Evolutionary conservation across 2,329 filamentous ascomycete genomes (phyloP), one percentile per base, ranked within the genome.

Genomic region (Penicillium olsonii): DNA sequence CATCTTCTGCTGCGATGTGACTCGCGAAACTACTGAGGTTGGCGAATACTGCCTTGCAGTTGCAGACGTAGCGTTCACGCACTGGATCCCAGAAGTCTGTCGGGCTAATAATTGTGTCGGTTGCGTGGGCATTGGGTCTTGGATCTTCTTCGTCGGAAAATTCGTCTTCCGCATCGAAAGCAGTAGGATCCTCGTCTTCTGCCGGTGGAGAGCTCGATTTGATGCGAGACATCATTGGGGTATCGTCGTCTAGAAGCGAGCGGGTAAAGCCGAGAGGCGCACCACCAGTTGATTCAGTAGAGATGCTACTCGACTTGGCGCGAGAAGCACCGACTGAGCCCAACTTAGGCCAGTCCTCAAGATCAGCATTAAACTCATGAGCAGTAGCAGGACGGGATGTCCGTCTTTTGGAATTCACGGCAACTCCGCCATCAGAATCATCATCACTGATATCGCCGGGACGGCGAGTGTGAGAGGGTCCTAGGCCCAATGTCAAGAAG

Each of bases 371-470:
- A 31, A 17, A 15, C 8, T 9, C 12, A 8, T 17, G 8, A 11
- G n/a, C n/a, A n/a, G n/a, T n/a, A n/a, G n/a, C n/a, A n/a, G n/a
- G n/a, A n/a, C n/a, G n/a, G n/a, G n/a, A 14, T 15, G 29, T 26
- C 24, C 8, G 18, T 20, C 5, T 24, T n/a, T n/a, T 5, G 11
- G 17, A 2, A 12, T 42, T 18, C 5, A 51, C 19, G 4, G 18
- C 12, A 26, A 48, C 48, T 8, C 48, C 48, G 57, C 64, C 39
- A 65, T 65, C 46, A 68, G 73, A 44, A 78, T 64, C 34, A 82
- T 68, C 26, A 73, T 63, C 57, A n/a, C 29, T 31, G 29, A n/a
- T 7, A 79, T 82, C 61, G 81, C 14, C 76, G 42, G 4, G 24
- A 27, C 5, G 20, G 3, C 1, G 17, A 4, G 11, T 27, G 26